These are phyloP conservation scores for Rubroshorea leprosula DNA, from an alignment of 345 rosid species.

Conservation along the genomic window DNA sequence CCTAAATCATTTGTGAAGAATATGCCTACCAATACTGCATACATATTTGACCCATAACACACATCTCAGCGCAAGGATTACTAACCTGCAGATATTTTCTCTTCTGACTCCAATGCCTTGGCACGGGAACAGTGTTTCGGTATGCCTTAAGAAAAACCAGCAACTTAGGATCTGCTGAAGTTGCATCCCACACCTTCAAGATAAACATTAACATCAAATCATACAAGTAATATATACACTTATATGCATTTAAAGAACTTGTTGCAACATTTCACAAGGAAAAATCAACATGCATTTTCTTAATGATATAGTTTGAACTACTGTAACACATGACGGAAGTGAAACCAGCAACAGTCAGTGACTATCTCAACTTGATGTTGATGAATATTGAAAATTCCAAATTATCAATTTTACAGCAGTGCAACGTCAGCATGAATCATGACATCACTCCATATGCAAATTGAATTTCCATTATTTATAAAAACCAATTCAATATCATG, in stretches of 20 bases:
- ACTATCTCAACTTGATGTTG: background rate
- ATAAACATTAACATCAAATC: background rate
- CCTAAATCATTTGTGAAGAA: conserved; percentile 41
- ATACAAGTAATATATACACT: background rate
- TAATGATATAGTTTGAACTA: background rate
- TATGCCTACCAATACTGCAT: conserved; percentile 44
- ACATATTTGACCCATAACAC: conserved; percentile 24
- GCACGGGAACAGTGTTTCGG: conserved; percentile 94
- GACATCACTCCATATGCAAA: background rate
- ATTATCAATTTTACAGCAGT: background rate
- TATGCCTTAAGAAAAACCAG: conserved; percentile 89
- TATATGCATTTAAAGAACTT: background rate
- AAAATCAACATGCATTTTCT: too few species aligned
- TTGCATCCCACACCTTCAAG: conserved; percentile 98
- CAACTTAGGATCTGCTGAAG: conserved; percentile 92
- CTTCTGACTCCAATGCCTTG: conserved; percentile 99
- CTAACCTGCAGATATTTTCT: conserved; percentile 98
- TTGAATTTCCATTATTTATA: background rate
- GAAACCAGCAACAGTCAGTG: background rate
- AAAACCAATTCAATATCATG: background rate
- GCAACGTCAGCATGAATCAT: background rate
- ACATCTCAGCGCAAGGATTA: conserved; percentile 17
- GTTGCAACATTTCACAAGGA: background rate
- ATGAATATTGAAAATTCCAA: background rate
- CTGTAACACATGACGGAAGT: background rate